These are phyloP conservation scores for cucumber (Cucumis sativus) DNA, from an alignment of 306 rosid species.

Conservation along the genomic window Cucumber_9930_V3 NC_026655.2:24511501-24512000, in stretches of 20 bases:
- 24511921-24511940: too few relatives aligned
- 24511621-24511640: background rate
- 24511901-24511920: background rate
- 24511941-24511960: background rate
- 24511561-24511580: background rate
- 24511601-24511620: too few relatives aligned
- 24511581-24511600: background rate
- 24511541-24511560: background rate
- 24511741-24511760: background rate
- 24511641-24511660: background rate
- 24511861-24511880: conserved; percentile 94
- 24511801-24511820: conserved; percentile 83
- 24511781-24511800: conserved; percentile 42
- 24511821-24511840: conserved; percentile 94
- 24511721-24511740: too few relatives aligned
- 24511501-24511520: too few relatives aligned
- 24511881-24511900: conserved; percentile 55
- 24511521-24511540: background rate
- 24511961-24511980: conserved; percentile 24
- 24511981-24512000: conserved; percentile 73
- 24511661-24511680: background rate
- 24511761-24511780: too few relatives aligned
- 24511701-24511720: too few relatives aligned
- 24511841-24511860: conserved; percentile 94
- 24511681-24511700: too few relatives aligned